These are phyloP conservation scores for Sicyos edulis DNA, from an alignment of 306 rosid species.

Conservation along the genomic window DNA sequence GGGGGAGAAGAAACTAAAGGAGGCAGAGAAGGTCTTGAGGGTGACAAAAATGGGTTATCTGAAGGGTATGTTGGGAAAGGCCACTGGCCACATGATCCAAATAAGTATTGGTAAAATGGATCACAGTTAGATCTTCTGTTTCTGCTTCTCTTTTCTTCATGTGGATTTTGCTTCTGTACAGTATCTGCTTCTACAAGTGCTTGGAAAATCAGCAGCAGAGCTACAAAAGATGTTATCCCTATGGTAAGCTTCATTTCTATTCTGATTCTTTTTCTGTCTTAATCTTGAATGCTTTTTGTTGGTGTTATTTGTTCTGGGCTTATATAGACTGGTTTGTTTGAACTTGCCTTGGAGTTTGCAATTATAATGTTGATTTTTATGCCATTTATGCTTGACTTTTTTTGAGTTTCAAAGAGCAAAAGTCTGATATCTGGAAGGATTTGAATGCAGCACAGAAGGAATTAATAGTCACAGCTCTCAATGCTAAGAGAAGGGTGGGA, in stretches of 20 bases:
- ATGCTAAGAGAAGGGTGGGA: not conserved
- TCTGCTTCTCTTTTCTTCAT: slow-evolving; percentile 30
- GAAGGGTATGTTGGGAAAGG: slow-evolving; percentile 61
- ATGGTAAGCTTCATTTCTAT: slow-evolving; percentile 46
- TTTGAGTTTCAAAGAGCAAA: not conserved
- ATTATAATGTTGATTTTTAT: not conserved
- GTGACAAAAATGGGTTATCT: slow-evolving; percentile 55
- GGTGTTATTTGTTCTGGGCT: not conserved
- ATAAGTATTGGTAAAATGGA: slow-evolving; percentile 52
- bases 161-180: slow-evolving; percentile 13
- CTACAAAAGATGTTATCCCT: slow-evolving; percentile 25
- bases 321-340: not conserved
- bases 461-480: not conserved
- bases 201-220: slow-evolving; percentile 37
- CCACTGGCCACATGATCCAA: slow-evolving; percentile 64
- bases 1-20: slow-evolving; percentile 35
- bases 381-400: slow-evolving; percentile 5
- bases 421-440: not conserved
- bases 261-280: not conserved
- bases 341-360: slow-evolving; percentile 14
- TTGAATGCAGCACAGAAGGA: slow-evolving; percentile 3
- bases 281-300: not conserved
- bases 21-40: slow-evolving; percentile 34
- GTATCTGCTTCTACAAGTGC: slow-evolving; percentile 31
- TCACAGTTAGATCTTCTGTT: slow-evolving; percentile 46